Conservation (phyloP, 805 yeast genomes). For the Danielia reshetovae region DNA sequence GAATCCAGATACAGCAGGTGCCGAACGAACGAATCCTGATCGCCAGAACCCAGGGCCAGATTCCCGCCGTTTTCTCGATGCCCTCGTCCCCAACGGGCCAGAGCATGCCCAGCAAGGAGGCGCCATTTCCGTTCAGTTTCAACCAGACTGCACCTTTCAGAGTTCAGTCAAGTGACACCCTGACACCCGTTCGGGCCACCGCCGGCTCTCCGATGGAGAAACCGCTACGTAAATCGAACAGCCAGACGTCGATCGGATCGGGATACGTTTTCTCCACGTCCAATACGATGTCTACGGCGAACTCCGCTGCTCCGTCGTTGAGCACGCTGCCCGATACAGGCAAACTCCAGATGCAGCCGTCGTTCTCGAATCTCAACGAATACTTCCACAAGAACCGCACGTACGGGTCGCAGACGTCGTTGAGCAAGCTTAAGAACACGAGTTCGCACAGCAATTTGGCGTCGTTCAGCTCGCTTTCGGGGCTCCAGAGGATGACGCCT, state of each 20-base stretch:
- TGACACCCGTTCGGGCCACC: constrained; percentile 9
- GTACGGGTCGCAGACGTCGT: constrained; percentile 16
- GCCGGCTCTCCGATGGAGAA: constrained; percentile 4
- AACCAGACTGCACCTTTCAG: constrained; percentile 2
- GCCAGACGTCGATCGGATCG: constrained; percentile 24
- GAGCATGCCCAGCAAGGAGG: neutral
- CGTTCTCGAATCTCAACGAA: constrained; percentile 31
- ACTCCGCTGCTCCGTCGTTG: constrained; percentile 25
- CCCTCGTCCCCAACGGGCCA: constrained; percentile 1
- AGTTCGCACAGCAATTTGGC: constrained; percentile 15
- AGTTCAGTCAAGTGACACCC: constrained; percentile 15
- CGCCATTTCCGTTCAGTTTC: constrained; percentile 2
- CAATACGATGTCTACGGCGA: constrained; percentile 21
- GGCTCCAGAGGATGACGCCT: constrained; percentile 43
- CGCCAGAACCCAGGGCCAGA: too few relatives aligned
- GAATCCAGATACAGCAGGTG: constrained; percentile 2
- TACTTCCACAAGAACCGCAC: constrained; percentile 25
- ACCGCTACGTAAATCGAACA: constrained; percentile 22
- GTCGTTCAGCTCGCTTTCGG: constrained; percentile 13
- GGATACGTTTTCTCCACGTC: constrained; percentile 24
- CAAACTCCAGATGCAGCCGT: constrained; percentile 12
- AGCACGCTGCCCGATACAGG: constrained; percentile 32
- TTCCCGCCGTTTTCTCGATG: too few relatives aligned
- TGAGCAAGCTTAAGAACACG: constrained; percentile 21
- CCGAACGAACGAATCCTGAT: too few relatives aligned